phyloP scores from a whole-genome alignment of 1,139 yeast genomes.

The Torulaspora pretoriensis region DNA sequence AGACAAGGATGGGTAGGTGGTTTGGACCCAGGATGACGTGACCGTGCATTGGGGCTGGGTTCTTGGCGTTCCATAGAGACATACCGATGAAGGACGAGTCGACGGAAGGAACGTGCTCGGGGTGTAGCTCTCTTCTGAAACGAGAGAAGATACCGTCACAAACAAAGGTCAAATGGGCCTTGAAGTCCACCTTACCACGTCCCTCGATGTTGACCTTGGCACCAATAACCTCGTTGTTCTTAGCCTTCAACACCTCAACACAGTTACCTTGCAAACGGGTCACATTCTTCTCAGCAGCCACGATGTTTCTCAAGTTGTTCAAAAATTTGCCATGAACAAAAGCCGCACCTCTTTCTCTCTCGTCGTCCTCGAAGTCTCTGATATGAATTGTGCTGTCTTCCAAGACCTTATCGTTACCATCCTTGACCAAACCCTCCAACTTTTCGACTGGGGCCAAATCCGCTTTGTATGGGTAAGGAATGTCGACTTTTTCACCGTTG shows the following conservation, averaged over 20 bases:
- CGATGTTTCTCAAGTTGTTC: slow-evolving; percentile 70
- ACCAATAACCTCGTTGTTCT: slow-evolving; percentile 59
- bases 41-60: slow-evolving; percentile 76
- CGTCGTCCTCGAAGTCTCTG: slow-evolving; percentile 56
- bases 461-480: slow-evolving; percentile 72
- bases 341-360: slow-evolving; percentile 69
- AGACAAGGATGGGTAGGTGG: slow-evolving; percentile 83
- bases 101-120: slow-evolving; percentile 56
- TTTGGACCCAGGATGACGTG: slow-evolving; percentile 77
- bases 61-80: slow-evolving; percentile 61
- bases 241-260: slow-evolving; percentile 52
- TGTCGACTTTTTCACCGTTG: slow-evolving; percentile 49
- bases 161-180: slow-evolving; percentile 64
- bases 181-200: slow-evolving; percentile 40
- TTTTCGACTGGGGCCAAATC: slow-evolving; percentile 45
- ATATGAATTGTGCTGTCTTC: slow-evolving; percentile 48
- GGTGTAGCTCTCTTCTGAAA: slow-evolving; percentile 69
- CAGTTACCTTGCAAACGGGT: slow-evolving; percentile 82
- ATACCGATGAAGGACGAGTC: slow-evolving; percentile 88
- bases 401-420: slow-evolving; percentile 51
- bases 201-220: slow-evolving; percentile 47
- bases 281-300: slow-evolving; percentile 62
- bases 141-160: slow-evolving; percentile 96
- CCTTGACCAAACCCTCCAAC: slow-evolving; percentile 51
- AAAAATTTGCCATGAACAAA: slow-evolving; percentile 92